Evolutionary conservation across 441 rosid species (phyloP), one percentile per base, ranked within the genome.

Genomic region (Cnidoscolus chayamansa): DNA sequence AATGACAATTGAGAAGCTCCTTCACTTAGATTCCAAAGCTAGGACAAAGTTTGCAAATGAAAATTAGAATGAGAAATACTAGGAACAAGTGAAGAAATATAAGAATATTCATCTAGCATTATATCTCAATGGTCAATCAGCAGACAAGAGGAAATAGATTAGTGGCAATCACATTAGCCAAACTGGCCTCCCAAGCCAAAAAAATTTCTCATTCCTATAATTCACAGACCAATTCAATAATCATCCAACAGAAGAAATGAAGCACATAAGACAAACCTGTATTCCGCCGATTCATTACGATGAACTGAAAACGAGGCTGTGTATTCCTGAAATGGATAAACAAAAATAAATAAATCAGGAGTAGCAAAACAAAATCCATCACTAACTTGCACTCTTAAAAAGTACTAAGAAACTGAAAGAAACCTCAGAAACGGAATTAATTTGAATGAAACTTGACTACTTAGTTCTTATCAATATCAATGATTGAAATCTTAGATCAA

Each of bases 271-370:
- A 68, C 80, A 48, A 63, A 94, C 99, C 98, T 63, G 97, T 90
- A 73, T 89, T 94, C 9, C 98, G 90, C 57, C 99, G 84, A 81
- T 95, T 95, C 99, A 95, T 95, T 70, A 95, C 99, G 64, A 95
- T 82, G 74, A 95, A 95, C 85, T 95, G 98, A 89, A 94, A 94
- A 51, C 97, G 91, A 76, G 98, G 98, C 72, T 90, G 95, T n/a
- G 89, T 75, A 66, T 84, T 92, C 88, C 97, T 94, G 84, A 40
- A 49, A 80, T 69, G 2, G 35, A 76, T 10, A 76, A 72, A 2
- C 4, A 19, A 72, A 10, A 31, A 65, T 30, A 48, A 68, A 20
- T 4, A 35, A 35, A 35, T 35, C 7, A 31, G 17, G 16, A 47
- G 58, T 16, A 67, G 51, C 19, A 53, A 60, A 30, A 55, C 3